These are phyloP conservation scores for Fusarium chaquense DNA, from an alignment of 2,329 filamentous ascomycete species.

Conservation along the genomic window DNA sequence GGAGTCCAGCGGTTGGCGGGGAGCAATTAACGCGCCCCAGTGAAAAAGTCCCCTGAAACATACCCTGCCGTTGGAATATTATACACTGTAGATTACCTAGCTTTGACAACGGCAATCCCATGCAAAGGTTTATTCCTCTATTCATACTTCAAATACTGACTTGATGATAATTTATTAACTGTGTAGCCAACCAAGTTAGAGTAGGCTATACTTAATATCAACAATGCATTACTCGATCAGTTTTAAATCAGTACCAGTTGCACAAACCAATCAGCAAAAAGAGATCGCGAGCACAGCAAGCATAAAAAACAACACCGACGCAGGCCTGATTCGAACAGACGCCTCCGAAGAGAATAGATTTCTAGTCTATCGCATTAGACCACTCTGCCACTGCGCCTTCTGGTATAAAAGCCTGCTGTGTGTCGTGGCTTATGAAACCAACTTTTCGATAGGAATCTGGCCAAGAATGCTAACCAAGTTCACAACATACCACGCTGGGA, in stretches of 20 bases:
- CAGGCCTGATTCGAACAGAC: constrained; percentile 39
- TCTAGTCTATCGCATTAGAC: constrained; percentile 41
- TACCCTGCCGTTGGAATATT: neutral
- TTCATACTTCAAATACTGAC: neutral
- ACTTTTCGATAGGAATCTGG: neutral
- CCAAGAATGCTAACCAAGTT: neutral
- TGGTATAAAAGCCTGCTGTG: neutral
- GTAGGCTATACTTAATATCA: neutral
- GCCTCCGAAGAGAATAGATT: constrained; percentile 39
- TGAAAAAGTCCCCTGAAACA: constrained; percentile 13
- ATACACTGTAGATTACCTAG: neutral
- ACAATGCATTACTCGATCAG: neutral
- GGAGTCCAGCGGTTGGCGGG: constrained; percentile 9
- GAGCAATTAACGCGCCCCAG: neutral
- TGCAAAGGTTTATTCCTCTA: neutral
- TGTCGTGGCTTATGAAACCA: neutral
- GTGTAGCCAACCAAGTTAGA: neutral
- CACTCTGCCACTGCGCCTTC: constrained; percentile 38
- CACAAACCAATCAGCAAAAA: neutral
- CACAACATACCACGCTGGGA: neutral
- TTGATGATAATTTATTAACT: neutral
- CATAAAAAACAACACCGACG: constrained; percentile 13
- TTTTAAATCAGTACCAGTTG: neutral
- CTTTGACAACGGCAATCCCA: neutral
- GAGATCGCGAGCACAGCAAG: neutral